A percentile compares a stretch with the other conserved stretches of the same genome.
Conservation (phyloP, 1,284 basidiomycete genomes). For the Peniophora sp. region DNA sequence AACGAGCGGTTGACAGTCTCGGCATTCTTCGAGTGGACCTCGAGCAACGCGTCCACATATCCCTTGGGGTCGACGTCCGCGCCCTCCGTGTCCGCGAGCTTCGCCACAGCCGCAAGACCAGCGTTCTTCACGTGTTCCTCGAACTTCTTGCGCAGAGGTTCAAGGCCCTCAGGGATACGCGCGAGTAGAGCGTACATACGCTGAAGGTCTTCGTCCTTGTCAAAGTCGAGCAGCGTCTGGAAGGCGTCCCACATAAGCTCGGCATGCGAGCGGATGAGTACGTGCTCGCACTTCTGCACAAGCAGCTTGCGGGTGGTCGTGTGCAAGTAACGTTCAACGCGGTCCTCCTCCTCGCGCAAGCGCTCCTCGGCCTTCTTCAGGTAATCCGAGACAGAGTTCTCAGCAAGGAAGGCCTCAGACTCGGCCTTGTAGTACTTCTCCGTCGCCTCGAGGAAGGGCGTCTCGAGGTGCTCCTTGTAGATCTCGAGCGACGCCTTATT, state of each 20-base stretch:
- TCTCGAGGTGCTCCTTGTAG: slow-evolving; percentile 90
- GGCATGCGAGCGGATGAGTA: slow-evolving; percentile 85
- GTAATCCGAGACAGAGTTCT: slow-evolving; percentile 93
- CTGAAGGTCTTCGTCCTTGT: slow-evolving; percentile 89
- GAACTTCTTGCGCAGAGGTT: slow-evolving; percentile 89
- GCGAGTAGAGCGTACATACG: slow-evolving; percentile 93
- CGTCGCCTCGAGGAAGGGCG: slow-evolving; percentile 83
- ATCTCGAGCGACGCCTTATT: slow-evolving; percentile 93
- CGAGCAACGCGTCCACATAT: slow-evolving; percentile 89
- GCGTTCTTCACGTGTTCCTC: slow-evolving; percentile 92
- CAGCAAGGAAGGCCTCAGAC: slow-evolving; percentile 83
- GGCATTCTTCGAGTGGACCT: slow-evolving; percentile 89
- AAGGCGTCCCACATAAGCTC: slow-evolving; percentile 93
- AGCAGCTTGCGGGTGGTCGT: slow-evolving; percentile 82
- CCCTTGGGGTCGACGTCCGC: slow-evolving; percentile 76
- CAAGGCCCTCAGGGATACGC: slow-evolving; percentile 85
- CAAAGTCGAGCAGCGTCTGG: slow-evolving; percentile 86
- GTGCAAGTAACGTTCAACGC: slow-evolving; percentile 93
- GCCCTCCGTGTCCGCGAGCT: slow-evolving; percentile 66
- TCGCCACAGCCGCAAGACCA: slow-evolving; percentile 80
- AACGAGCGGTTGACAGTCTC: slow-evolving; percentile 90
- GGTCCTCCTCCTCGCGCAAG: slow-evolving; percentile 89
- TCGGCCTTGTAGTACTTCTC: slow-evolving; percentile 90
- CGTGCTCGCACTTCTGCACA: slow-evolving; percentile 86
- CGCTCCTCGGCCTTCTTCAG: slow-evolving; percentile 94